Percentiles rank a stretch among this genome's conserved stretches.
Evolutionary conservation across 257 asterid species (phyloP).

Genomic region (Gentiana straminea): DNA sequence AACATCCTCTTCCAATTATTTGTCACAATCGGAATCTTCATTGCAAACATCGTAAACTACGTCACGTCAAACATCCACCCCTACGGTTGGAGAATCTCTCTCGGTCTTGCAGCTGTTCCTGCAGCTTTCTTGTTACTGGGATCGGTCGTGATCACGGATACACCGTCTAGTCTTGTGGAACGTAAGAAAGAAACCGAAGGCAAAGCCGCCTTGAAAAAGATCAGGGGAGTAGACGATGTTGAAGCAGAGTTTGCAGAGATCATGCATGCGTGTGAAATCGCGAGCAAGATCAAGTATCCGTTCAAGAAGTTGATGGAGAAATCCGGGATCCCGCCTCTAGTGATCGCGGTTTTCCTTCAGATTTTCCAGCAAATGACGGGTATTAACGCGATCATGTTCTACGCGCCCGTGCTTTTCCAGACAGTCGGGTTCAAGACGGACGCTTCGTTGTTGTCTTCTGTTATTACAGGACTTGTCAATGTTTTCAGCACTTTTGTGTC

Average conservation of each 20-base stretch:
- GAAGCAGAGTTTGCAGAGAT: constrained; percentile 20
- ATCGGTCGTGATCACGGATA: constrained; percentile 19
- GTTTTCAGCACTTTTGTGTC: constrained; percentile 50
- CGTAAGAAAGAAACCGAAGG: constrained; percentile 19
- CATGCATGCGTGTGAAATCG: constrained; percentile 9
- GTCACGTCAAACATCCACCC: constrained; percentile 14
- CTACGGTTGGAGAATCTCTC: constrained; percentile 27
- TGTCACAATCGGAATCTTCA: constrained; percentile 61
- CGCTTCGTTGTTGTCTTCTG: constrained; percentile 37
- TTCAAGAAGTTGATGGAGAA: constrained; percentile 23
- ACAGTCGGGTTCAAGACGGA: constrained; percentile 47
- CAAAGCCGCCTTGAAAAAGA: constrained; percentile 8
- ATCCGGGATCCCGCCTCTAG: constrained; percentile 23
- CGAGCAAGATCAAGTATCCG: constrained; percentile 27
- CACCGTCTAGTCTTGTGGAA: constrained; percentile 26
- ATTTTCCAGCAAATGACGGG: constrained; percentile 71
- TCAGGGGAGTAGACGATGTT: constrained; percentile 24
- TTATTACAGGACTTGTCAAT: constrained; percentile 51
- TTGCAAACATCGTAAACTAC: constrained; percentile 40
- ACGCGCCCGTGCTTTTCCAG: constrained; percentile 61
- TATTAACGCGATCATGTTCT: constrained; percentile 70
- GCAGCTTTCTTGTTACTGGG: constrained; percentile 18
- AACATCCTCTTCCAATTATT: constrained; percentile 62
- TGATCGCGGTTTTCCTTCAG: constrained; percentile 26
- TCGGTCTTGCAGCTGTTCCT: constrained; percentile 27